Base-by-base conservation (phyloP, 208 protist genomes). In the Novymonas esmeraldas region DNA sequence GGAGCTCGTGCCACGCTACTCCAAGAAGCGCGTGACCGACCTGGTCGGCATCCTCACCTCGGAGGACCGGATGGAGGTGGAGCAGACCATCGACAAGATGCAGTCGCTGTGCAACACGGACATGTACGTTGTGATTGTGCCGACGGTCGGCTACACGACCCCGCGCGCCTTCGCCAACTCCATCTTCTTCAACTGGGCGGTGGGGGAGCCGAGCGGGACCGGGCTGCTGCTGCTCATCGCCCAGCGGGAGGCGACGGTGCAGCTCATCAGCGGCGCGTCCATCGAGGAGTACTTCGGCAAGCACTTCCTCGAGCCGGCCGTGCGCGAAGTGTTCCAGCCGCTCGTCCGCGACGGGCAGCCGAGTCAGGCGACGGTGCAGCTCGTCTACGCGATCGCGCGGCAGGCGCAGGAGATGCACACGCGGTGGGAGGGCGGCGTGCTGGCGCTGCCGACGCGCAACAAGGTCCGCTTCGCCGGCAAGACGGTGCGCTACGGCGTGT, bases 21-120 rank as follows among this genome's bases (percentile, higher is more conserved):
- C 85, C 1, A 91, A 90, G 74, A 92, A 89, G 73, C 86, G 90
- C 42, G 90, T 95, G n/a, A 83, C 78, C 51, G 90, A 95, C 65
- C 61, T 95, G 2, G 84, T 90, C 42, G 90, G 90, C 29, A 81
- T 95, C 26, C 80, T 95, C 34, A 80, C 57, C 59, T 81, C 70
- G 2, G 90, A 92, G 70, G 82, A 95, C 71, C 84, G 90, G 6
- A 95, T 95, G 87, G 87, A 95, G 48, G 93, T 95, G 74, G 90
- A 95, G 79, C 87, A 93, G 71, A 68, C 78, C 1, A 92, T 95
- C 58, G 87, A 93, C 72, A 79, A 85, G 65, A 95, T 95, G 85
- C 85, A 92, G 73, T 83, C 85, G 16, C 65, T 95, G 2, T 95
- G 90, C 66, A 78, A 89, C 33, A 85, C 83, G 1, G 85, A 95